Evolutionary conservation across 2,329 filamentous ascomycete genomes (phyloP), one percentile per base, ranked within the genome.

Genomic region (Xylariaceae sp.): DNA sequence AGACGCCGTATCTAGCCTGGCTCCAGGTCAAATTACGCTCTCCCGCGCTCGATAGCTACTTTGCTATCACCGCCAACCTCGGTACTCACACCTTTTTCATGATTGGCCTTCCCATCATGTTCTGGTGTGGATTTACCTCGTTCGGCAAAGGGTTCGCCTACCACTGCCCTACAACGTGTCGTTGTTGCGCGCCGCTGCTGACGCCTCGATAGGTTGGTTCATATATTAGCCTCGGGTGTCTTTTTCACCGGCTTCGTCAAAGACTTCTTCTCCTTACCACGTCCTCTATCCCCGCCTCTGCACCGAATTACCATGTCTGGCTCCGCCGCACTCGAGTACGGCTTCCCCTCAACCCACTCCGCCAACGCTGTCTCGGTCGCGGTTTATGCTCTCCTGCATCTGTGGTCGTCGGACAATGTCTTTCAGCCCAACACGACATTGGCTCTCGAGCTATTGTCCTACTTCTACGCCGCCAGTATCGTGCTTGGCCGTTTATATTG

Each of bases 81-180:
- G 90, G 94, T 62, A 99, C 94, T 0, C 94, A 99, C 73, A 99
- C 94, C 0, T 97, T 96, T 76, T 99, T 96, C 78, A 97, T 97
- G 91, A 81, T 96, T 62, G 87, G 90, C 55, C 76, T 99, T 66
- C 94, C 94, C 4, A 89, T 97, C 61, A 81, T 96, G 64, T 97
- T 97, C 76, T 99, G 94, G 94, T 96, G 90, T 67, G 92, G 92
- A 51, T 88, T 91, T 72, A 85, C 87, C 43, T 85, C 81, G 60
- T 81, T 95, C 62, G 94, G 90, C 53, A 87, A 94, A 76, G 91
- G 87, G 89, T 95, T 84, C 64, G 86, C 78, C 51, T 50, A 39
- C 31, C 53, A 53, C 58, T 46, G 49, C 49, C 50, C 26, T 41
- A 47, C 41, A 32, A 29, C 29, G 27, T 43, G n/a, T 34, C 46